Conservation (phyloP, 208 protist genomes). For the Trypanosoma melophagium region DNA sequence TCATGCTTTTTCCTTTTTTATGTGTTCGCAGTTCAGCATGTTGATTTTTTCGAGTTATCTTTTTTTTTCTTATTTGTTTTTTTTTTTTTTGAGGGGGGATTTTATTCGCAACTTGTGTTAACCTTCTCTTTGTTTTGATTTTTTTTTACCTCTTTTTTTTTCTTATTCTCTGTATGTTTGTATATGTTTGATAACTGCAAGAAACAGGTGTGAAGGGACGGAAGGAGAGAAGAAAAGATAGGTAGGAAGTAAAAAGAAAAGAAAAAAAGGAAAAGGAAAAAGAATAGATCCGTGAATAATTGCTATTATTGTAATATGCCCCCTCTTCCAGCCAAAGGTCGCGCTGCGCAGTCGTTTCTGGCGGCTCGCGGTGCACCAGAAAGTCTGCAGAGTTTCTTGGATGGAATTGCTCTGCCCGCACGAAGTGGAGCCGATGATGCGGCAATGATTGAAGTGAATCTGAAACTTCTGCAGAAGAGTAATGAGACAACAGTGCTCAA, state of each 20-base stretch:
- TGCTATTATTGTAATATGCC: slow-evolving; percentile 1
- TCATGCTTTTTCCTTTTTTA: too few relatives aligned
- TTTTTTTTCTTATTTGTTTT: slow-evolving; percentile 13
- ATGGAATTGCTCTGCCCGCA: slow-evolving; percentile 40
- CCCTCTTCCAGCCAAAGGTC: slow-evolving; percentile 59
- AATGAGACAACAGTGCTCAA: slow-evolving; percentile 89
- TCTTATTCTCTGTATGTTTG: slow-evolving; percentile 14
- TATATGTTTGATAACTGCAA: not conserved
- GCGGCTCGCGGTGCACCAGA: slow-evolving; percentile 47
- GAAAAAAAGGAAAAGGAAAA: not conserved
- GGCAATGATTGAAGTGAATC: slow-evolving; percentile 50
- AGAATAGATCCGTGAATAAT: not conserved
- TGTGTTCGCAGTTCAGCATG: too few relatives aligned
- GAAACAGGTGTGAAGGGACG: not conserved
- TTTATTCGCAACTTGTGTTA: slow-evolving; percentile 1
- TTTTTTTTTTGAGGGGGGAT: not conserved
- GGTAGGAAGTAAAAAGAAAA: slow-evolving; percentile 6
- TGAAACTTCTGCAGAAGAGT: slow-evolving; percentile 74
- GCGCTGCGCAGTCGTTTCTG: slow-evolving; percentile 54
- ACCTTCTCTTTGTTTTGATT: slow-evolving; percentile 15
- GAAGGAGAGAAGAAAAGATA: slow-evolving; percentile 8
- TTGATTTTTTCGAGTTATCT: not conserved
- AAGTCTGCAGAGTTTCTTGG: slow-evolving; percentile 67
- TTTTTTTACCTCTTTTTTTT: slow-evolving; percentile 18
- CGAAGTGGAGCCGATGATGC: slow-evolving; percentile 20